Evolutionary conservation across 106 monocot genomes (phyloP), one percentile per base, ranked within the genome.

Genomic region (Dendrobium nobile): DNA sequence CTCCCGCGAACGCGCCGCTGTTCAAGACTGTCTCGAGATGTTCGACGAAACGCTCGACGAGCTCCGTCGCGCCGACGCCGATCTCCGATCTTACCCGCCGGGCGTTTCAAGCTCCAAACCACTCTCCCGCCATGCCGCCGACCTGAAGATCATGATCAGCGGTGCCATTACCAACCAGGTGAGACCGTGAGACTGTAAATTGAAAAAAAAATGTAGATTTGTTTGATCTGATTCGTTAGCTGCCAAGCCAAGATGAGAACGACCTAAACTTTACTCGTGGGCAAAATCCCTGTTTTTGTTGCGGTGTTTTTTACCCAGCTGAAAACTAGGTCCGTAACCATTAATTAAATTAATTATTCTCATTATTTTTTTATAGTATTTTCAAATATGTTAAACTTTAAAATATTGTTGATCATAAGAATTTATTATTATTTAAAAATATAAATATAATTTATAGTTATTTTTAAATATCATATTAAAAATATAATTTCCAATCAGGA

Each of bases 1-100:
- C 72, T 6, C 40, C 72, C 83, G 78, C 13, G 76, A 75, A 20
- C 27, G 45, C 51, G 73, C 65, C 45, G 80, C 80, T 67, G 80
- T 84, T 18, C 40, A 48, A 9, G 84, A 84, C 84, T 84, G 84
- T 77, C 68, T 80, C 80, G 51, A 80, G 80, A 75, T 84, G 84
- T 61, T 75, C 47, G 54, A 15, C 51, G 67, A 67, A 54, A 80
- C 76, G 9, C 75, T 73, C 33, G 84, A 80, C 61, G 75, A 65
- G 37, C 68, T 84, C 37, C 67, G 16, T 40, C 75, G 26, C 76
- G 75, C 76, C 17, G 65, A 80, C 27, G 77, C 47, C 41, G 80
- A 67, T 11, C 67, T 84, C 22, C 27, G 33, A n/a, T 61, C 67
- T 40, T 47, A 68, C 48, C 27, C 68, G 0, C 26, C 11, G 33